Conservation (phyloP, 1,284 basidiomycete species). For the Fomitopsis betulina region DNA sequence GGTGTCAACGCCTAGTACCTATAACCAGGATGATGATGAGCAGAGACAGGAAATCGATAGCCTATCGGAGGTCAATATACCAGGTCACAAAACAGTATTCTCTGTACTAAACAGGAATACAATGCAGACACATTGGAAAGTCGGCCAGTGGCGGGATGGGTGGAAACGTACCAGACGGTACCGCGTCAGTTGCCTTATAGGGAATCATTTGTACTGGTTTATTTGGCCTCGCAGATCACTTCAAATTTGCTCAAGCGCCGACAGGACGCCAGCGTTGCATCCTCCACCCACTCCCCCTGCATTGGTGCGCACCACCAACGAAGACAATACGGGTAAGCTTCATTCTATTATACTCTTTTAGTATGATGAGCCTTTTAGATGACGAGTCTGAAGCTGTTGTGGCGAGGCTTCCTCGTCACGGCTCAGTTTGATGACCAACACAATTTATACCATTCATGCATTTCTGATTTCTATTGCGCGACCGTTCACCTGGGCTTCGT, state of each 20-base stretch:
- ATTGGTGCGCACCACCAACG: not conserved
- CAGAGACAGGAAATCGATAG: too few relatives aligned
- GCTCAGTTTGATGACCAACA: constrained; percentile 58
- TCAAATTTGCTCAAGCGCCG: not conserved
- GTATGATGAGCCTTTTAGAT: constrained; percentile 74
- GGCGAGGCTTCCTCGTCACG: constrained; percentile 57
- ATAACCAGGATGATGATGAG: too few relatives aligned
- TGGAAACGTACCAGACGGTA: too few relatives aligned
- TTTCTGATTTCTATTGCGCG: constrained; percentile 53
- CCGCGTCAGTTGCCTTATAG: not conserved
- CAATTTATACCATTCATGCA: constrained; percentile 84
- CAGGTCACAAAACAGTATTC: too few relatives aligned
- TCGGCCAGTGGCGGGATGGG: too few relatives aligned
- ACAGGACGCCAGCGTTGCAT: not conserved
- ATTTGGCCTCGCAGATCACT: not conserved
- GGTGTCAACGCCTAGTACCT: too few relatives aligned
- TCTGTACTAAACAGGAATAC: too few relatives aligned
- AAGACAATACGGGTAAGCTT: not conserved
- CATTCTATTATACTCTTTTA: constrained; percentile 12
- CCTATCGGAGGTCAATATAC: too few relatives aligned
- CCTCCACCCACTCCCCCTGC: not conserved
- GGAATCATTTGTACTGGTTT: not conserved
- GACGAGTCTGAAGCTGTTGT: constrained; percentile 76
- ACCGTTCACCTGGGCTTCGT: not conserved
- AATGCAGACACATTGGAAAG: too few relatives aligned